Evolutionary conservation across 495 filamentous ascomycete species (phyloP), one percentile per base, ranked within the genome.

Genomic region (Chaetomium tenue): DNA sequence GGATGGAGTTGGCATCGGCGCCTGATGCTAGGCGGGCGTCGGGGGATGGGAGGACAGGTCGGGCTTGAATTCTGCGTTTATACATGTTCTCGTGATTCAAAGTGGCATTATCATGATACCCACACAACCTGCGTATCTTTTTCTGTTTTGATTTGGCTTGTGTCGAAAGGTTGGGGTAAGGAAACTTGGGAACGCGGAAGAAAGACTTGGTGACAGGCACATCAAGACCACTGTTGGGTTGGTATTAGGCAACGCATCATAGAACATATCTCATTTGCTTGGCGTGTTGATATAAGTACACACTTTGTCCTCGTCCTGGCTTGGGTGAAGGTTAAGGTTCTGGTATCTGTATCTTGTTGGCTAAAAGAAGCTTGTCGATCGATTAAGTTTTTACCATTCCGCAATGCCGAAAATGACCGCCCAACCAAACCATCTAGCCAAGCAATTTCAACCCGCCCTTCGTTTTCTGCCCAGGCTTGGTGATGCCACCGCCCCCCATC

Each of bases 381-480:
- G 2, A 44, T 44, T 18, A 44, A 18, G 11, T 16, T 18, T 44
- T 18, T 3, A 20, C 15, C 44, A 47, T 47, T 20, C 46, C 46
- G n/a, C 20, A 20, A 11, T 8, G 6, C n/a, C 18, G 18, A 9
- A 50, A 22, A n/a, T 23, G 8, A n/a, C 22, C n/a, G 20, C 46
- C n/a, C n/a, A 28, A 48, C 7, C 6, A 50, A 50, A 23, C 9
- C 59, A 15, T 51, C 86, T 78, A 95, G 64, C 91, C 91, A 46
- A 96, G 73, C 61, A 96, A 78, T 74, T 83, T 90, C 71, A 93
- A 69, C 4, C 91, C 91, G 9, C 87, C 88, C 77, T 91, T 91
- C 0, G 88, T 92, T 81, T 92, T 92, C 55, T 83, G 83, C 1
- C 86, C 84, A 60, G 90, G 88, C 81, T 94, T 95, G 58, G 86